phyloP scores from a whole-genome alignment of 106 monocot genomes.

The Dactylorhiza incarnata region DNA sequence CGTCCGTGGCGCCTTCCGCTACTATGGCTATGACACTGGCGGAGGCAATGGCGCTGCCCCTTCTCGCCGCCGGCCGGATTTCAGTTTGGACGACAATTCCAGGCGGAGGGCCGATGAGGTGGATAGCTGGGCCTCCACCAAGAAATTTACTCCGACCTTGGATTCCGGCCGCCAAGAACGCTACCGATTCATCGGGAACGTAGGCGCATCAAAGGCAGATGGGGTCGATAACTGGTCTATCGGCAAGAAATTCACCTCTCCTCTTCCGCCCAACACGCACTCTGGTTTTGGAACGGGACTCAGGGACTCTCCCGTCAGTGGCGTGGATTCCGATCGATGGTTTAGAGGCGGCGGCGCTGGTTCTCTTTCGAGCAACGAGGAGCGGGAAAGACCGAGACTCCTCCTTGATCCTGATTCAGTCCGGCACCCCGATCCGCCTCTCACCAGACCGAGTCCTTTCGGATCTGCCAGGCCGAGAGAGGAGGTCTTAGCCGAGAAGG shows the following conservation, averaged over 20 bases:
- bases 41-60: constrained; percentile 13
- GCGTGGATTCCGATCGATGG: constrained; percentile 45
- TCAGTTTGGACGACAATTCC: constrained; percentile 28
- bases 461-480: constrained; percentile 56
- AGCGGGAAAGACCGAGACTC: constrained; percentile 38
- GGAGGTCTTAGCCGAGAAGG: constrained; percentile 51
- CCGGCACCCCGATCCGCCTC: constrained; percentile 1
- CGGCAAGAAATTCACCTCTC: constrained; percentile 24
- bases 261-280: constrained; percentile 7
- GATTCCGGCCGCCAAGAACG: constrained; percentile 28
- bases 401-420: constrained; percentile 32
- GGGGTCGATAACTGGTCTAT: constrained; percentile 45
- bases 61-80: constrained; percentile 15
- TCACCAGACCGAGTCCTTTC: constrained; percentile 38
- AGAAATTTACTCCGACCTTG: constrained; percentile 23
- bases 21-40: constrained; percentile 23
- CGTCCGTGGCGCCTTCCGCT: constrained; percentile 38
- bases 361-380: constrained; percentile 17
- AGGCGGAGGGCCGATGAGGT: constrained; percentile 44
- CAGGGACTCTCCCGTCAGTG: constrained; percentile 9
- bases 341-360: constrained; percentile 20
- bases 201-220: constrained; percentile 29
- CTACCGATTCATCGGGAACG: constrained; percentile 23
- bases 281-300: constrained; percentile 43
- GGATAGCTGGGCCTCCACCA: constrained; percentile 46